Evolutionary conservation across 331 rosid species (phyloP).

Genomic region (Ulmus americana): DNA sequence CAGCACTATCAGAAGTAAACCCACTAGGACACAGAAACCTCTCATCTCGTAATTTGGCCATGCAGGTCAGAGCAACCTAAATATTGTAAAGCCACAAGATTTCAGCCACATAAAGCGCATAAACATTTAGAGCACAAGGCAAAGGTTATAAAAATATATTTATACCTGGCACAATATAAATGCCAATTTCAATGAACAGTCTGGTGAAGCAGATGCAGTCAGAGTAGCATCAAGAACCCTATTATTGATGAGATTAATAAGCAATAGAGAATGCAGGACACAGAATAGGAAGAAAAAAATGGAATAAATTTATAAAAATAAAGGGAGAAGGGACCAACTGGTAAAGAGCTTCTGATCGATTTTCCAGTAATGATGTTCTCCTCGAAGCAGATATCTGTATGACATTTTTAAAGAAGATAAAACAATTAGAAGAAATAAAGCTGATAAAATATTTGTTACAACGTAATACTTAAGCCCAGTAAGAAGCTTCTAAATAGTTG

Average conservation of each 20-base stretch:
- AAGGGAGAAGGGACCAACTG: slow-evolving; percentile 48
- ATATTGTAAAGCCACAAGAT: slow-evolving; percentile 15
- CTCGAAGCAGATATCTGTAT: slow-evolving; percentile 77
- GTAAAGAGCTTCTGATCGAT: slow-evolving; percentile 75
- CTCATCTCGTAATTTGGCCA: slow-evolving; percentile 93
- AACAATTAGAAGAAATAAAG: neutral
- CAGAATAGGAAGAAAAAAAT: neutral
- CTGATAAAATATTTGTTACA: slow-evolving; percentile 1
- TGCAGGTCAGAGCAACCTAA: slow-evolving; percentile 91
- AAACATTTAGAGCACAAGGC: slow-evolving; percentile 5
- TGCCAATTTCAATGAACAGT: slow-evolving; percentile 93
- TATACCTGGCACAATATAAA: slow-evolving; percentile 78
- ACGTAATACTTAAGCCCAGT: neutral
- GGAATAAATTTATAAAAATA: slow-evolving; percentile 4
- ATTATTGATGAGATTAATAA: slow-evolving; percentile 17
- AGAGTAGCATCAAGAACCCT: slow-evolving; percentile 82
- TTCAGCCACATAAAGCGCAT: slow-evolving; percentile 14
- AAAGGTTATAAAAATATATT: neutral
- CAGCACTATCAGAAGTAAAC: slow-evolving; percentile 59
- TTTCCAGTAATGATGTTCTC: slow-evolving; percentile 73
- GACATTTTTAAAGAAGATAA: neutral
- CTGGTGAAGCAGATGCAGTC: slow-evolving; percentile 86
- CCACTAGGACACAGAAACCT: slow-evolving; percentile 79
- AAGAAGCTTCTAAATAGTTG: slow-evolving; percentile 1
- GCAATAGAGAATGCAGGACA: slow-evolving; percentile 14